Conservation (phyloP, 2,329 filamentous ascomycete species). For the Hypoxylon sp. region DNA sequence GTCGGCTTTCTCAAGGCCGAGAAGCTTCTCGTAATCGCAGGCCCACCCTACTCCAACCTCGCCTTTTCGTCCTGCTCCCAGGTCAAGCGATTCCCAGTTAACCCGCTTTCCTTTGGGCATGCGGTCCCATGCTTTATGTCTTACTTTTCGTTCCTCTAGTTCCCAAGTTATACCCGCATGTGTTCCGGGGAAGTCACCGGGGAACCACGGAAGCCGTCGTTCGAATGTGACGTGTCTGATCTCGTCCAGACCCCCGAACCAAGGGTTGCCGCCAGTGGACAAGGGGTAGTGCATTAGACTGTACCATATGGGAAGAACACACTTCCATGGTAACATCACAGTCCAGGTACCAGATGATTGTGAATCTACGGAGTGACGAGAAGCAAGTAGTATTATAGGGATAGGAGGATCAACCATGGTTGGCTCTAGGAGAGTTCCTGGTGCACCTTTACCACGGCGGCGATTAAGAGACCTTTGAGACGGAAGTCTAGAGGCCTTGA, state of each 20-base stretch:
- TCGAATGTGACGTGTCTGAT: slow-evolving; percentile 87
- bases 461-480: slow-evolving; percentile 87
- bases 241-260: slow-evolving; percentile 87
- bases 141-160: slow-evolving; percentile 71
- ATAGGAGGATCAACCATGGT: slow-evolving; percentile 79
- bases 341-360: slow-evolving; percentile 82
- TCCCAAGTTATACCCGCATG: slow-evolving; percentile 86
- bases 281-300: slow-evolving; percentile 86
- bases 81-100: slow-evolving; percentile 80
- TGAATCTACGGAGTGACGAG: slow-evolving; percentile 63
- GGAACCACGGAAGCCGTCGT: slow-evolving; percentile 84
- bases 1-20: slow-evolving; percentile 57
- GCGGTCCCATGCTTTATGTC: slow-evolving; percentile 78
- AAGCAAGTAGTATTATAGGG: slow-evolving; percentile 79
- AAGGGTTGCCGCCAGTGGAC: slow-evolving; percentile 82
- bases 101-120: slow-evolving; percentile 86
- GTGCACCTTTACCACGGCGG: slow-evolving; percentile 74
- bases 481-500: slow-evolving; percentile 75
- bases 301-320: slow-evolving; percentile 88
- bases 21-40: slow-evolving; percentile 85
- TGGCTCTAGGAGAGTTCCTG: slow-evolving; percentile 74
- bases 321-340: slow-evolving; percentile 90
- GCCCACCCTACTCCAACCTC: slow-evolving; percentile 87
- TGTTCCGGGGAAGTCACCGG: slow-evolving; percentile 85
- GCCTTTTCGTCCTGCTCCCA: slow-evolving; percentile 81